Evolutionary conservation across 1,139 yeast species (phyloP).

Genomic region (Suhomyces atakaporum): DNA sequence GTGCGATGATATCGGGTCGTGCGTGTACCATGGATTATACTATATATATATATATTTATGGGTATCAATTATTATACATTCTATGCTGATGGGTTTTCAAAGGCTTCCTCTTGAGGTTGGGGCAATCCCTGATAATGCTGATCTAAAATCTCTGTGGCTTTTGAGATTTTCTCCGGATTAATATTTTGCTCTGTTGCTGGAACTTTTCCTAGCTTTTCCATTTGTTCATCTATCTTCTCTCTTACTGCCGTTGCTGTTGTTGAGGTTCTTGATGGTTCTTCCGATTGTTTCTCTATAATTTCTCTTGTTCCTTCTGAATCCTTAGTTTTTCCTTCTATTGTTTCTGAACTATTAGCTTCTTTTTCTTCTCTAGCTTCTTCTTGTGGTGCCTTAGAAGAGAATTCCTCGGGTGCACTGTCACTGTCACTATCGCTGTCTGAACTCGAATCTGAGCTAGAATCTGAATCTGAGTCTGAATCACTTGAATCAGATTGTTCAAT

Average conservation of each 20-base stretch:
- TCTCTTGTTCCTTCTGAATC: background rate
- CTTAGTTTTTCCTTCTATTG: background rate
- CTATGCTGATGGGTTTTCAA: background rate
- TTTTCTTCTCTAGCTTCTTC: background rate
- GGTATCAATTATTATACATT: no score
- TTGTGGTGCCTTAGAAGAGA: conserved; percentile 19
- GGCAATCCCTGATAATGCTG: background rate
- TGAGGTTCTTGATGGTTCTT: no score
- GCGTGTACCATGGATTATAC: conserved; percentile 1
- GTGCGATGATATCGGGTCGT: conserved; percentile 23
- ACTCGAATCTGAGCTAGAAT: conserved; percentile 12
- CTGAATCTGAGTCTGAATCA: conserved; percentile 9
- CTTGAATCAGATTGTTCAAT: conserved; percentile 14
- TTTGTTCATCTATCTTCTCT: no score
- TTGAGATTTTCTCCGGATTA: no score
- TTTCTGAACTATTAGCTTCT: background rate
- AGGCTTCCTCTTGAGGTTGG: background rate
- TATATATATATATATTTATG: no score
- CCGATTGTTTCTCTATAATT: no score
- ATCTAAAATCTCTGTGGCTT: no score
- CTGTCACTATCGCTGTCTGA: conserved; percentile 16
- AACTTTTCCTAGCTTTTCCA: no score
- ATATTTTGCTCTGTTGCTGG: no score
- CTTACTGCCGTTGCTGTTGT: no score
- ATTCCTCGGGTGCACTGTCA: conserved; percentile 25